These are phyloP conservation scores for Alternaria gaisen DNA, from an alignment of 2,329 filamentous ascomycete genomes.

Conservation along the genomic window DNA sequence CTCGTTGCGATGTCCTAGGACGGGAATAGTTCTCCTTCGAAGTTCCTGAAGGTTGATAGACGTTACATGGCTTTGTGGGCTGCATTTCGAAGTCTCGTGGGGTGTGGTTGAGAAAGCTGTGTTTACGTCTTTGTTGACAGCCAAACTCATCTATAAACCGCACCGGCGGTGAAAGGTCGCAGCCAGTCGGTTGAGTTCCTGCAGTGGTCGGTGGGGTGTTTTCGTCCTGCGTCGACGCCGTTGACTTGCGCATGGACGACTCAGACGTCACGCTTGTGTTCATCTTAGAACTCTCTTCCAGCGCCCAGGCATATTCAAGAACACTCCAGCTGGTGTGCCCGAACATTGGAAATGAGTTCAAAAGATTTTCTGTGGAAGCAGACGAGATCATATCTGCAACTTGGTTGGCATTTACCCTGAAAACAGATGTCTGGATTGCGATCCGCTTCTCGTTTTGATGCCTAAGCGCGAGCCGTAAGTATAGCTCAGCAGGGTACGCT, in stretches of 20 bases:
- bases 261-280: slow-evolving; percentile 26
- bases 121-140: slow-evolving; percentile 36
- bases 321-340: slow-evolving; percentile 46
- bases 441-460: slow-evolving; percentile 3
- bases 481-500: slow-evolving; percentile 11
- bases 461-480: slow-evolving; percentile 15
- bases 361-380: slow-evolving; percentile 30
- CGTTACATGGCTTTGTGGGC: slow-evolving; percentile 25
- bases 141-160: slow-evolving; percentile 33
- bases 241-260: slow-evolving; percentile 33
- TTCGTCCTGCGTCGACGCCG: slow-evolving; percentile 28
- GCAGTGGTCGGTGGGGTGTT: slow-evolving; percentile 26
- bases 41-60: slow-evolving; percentile 25
- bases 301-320: slow-evolving; percentile 41
- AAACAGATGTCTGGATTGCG: slow-evolving; percentile 19
- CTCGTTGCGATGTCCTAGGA: slow-evolving; percentile 25
- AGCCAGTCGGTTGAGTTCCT: slow-evolving; percentile 20
- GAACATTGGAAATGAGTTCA: slow-evolving; percentile 43
- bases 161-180: slow-evolving; percentile 20
- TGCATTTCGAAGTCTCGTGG: slow-evolving; percentile 41
- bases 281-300: slow-evolving; percentile 26
- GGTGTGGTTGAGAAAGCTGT: slow-evolving; percentile 48
- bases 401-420: slow-evolving; percentile 23
- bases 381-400: slow-evolving; percentile 26
- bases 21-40: slow-evolving; percentile 34